Conservation (phyloP, 805 yeast species). For the Dipodascopsis uninucleata region DNA sequence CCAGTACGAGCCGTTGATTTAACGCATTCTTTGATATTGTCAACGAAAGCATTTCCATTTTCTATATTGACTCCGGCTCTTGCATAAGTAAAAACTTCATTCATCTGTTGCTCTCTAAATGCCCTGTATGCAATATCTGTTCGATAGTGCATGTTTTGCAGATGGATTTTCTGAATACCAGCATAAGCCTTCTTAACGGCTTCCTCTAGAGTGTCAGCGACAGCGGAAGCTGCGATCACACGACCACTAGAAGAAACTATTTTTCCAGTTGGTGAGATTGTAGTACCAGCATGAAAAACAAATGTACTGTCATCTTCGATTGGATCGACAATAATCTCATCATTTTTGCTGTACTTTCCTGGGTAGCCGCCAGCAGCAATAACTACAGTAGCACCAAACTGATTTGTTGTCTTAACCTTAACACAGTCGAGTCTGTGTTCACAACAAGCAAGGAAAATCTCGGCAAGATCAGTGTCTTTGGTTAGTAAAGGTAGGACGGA, state of each 20-base stretch:
- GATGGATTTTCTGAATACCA: conserved; percentile 74
- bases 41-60: conserved; percentile 85
- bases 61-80: conserved; percentile 98
- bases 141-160: conserved; percentile 76
- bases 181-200: conserved; percentile 83
- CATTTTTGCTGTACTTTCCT: conserved; percentile 79
- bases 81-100: conserved; percentile 70
- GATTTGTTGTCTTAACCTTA: conserved; percentile 47
- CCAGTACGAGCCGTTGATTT: conserved; percentile 92
- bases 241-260: conserved; percentile 91
- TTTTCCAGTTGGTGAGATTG: conserved; percentile 46
- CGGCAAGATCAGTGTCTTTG: conserved; percentile 85
- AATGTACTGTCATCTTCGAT: conserved; percentile 49
- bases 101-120: conserved; percentile 47
- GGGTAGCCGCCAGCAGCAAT: conserved; percentile 98
- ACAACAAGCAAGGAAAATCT: conserved; percentile 87
- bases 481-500: conserved; percentile 85
- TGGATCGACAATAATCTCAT: conserved; percentile 61
- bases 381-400: conserved; percentile 86
- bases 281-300: conserved; percentile 97
- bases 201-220: conserved; percentile 65
- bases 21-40: conserved; percentile 83
- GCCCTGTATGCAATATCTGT: conserved; percentile 93
- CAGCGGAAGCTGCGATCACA: conserved; percentile 91
- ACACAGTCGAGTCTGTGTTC: conserved; percentile 91